Percentiles rank a stretch among this genome's conserved stretches.
Conservation (phyloP, 1,139 yeast species). For the Dujonia santamariae region DNA sequence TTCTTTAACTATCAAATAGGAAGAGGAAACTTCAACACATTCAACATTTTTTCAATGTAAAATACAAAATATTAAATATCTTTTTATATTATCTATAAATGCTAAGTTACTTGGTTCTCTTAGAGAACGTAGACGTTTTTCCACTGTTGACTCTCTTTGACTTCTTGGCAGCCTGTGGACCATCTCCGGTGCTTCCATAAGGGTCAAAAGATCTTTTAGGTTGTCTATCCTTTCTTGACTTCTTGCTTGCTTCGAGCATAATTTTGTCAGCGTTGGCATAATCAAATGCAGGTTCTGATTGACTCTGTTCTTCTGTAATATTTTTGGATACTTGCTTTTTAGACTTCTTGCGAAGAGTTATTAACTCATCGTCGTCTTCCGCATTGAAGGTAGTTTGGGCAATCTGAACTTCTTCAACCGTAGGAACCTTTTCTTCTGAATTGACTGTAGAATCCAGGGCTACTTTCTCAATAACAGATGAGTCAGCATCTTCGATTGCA, state of each 20-base stretch:
- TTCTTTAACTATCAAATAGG: too few relatives aligned
- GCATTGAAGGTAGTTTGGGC: neutral
- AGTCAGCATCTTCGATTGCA: constrained; percentile 12
- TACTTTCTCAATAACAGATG: neutral
- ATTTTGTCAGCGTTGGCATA: constrained; percentile 50
- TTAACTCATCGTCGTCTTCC: constrained; percentile 42
- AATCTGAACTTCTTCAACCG: too few relatives aligned
- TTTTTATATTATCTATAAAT: neutral
- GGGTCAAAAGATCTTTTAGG: constrained; percentile 63
- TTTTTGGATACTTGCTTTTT: constrained; percentile 12
- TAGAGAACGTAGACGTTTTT: constrained; percentile 47
- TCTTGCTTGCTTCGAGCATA: constrained; percentile 26
- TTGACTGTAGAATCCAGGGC: neutral
- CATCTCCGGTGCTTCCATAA: constrained; percentile 43
- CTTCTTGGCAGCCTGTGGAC: constrained; percentile 52
- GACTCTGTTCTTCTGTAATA: constrained; percentile 8
- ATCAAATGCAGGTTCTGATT: constrained; percentile 32
- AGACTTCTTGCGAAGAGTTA: constrained; percentile 46
- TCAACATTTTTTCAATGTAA: too few relatives aligned
- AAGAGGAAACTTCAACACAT: too few relatives aligned
- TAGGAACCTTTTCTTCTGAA: too few relatives aligned
- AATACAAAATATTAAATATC: too few relatives aligned
- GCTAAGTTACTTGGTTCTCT: constrained; percentile 12
- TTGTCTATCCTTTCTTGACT: constrained; percentile 15
- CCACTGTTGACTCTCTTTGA: constrained; percentile 39